phyloP scores from a whole-genome alignment of 129 eudicot species.

The Sambucus nigra region DNA sequence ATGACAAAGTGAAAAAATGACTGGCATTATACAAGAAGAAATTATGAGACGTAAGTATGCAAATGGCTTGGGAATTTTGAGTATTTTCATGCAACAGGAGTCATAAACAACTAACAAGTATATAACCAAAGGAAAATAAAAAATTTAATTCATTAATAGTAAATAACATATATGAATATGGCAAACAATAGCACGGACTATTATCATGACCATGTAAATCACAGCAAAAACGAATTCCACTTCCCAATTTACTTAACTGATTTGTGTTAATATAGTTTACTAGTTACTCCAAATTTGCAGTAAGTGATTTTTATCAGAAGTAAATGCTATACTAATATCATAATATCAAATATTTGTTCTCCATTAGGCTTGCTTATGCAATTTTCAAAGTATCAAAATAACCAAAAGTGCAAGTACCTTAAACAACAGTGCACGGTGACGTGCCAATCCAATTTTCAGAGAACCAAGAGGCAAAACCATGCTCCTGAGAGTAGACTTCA shows the following conservation, averaged over 20 bases:
- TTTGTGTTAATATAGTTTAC: too few relatives aligned
- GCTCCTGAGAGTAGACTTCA: conserved; percentile 66
- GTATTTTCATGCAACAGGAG: conserved; percentile 2
- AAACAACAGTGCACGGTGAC: conserved; percentile 89
- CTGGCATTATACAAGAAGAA: background rate
- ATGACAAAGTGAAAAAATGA: conserved; percentile 5
- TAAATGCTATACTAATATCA: background rate
- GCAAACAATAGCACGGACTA: too few relatives aligned
- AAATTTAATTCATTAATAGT: too few relatives aligned
- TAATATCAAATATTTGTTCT: background rate
- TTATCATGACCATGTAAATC: too few relatives aligned
- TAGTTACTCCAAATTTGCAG: too few relatives aligned
- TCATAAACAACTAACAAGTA: background rate
- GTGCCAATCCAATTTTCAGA: conserved; percentile 73
- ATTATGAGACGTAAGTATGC: too few relatives aligned
- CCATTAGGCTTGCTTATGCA: background rate
- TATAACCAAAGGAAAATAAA: too few relatives aligned
- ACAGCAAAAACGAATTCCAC: too few relatives aligned
- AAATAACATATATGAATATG: too few relatives aligned
- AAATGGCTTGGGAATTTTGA: too few relatives aligned
- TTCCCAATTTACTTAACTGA: too few relatives aligned
- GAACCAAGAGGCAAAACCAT: conserved; percentile 94
- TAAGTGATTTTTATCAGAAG: too few relatives aligned
- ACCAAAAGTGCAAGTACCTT: conserved; percentile 40
- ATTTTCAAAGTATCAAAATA: background rate